Evolutionary conservation across 345 rosid species (phyloP).

Genomic region (Gossypioides kirkii): DNA sequence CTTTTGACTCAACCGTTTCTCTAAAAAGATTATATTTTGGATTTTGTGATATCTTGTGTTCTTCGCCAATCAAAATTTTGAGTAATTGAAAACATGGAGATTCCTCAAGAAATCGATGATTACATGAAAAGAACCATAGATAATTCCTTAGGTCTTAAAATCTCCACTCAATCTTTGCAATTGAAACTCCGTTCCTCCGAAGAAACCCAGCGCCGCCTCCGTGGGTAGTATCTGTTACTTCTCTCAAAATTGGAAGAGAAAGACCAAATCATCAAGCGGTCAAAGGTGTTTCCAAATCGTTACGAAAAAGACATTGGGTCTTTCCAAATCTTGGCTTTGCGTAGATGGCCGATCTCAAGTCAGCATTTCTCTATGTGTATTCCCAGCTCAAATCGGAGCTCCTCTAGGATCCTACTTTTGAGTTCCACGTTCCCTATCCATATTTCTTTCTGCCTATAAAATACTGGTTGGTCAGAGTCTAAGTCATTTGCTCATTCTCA

Average conservation of each 20-base stretch:
- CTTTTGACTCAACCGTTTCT: neutral
- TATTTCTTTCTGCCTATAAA: neutral
- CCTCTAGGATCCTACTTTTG: constrained; percentile 76
- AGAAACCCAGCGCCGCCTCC: constrained; percentile 51
- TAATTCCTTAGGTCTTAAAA: constrained; percentile 55
- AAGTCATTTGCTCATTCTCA: neutral
- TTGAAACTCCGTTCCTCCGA: constrained; percentile 49
- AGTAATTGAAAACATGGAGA: constrained; percentile 30
- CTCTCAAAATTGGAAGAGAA: constrained; percentile 48
- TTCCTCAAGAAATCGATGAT: constrained; percentile 50
- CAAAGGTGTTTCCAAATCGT: constrained; percentile 29
- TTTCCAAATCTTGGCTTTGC: neutral
- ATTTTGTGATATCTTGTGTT: neutral
- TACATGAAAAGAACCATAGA: constrained; percentile 64
- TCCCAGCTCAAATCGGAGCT: constrained; percentile 61
- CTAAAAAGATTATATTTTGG: neutral
- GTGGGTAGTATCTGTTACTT: constrained; percentile 35
- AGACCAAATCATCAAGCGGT: constrained; percentile 48
- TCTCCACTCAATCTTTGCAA: constrained; percentile 44
- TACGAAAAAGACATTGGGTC: neutral
- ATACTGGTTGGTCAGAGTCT: neutral
- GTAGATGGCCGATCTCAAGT: constrained; percentile 69
- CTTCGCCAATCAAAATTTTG: neutral
- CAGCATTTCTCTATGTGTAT: constrained; percentile 56
- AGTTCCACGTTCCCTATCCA: constrained; percentile 24